These are phyloP conservation scores for Gomphus bonarii DNA, from an alignment of 1,284 basidiomycete genomes.

Conservation along the genomic window DNA sequence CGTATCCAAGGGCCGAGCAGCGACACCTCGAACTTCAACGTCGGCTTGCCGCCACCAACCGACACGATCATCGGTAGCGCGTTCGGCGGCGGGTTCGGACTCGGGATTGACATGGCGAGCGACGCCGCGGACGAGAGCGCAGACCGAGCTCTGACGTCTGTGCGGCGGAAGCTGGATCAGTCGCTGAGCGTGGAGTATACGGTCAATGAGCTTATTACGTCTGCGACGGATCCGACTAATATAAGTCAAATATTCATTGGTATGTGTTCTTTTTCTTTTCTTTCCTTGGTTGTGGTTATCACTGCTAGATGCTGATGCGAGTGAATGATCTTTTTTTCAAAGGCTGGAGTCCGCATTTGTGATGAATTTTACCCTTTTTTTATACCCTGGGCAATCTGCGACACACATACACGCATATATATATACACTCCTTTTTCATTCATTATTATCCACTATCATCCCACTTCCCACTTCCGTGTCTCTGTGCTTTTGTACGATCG, in stretches of 20 bases:
- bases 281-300: too few species aligned
- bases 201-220: constrained; percentile 87
- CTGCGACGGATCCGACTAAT: constrained; percentile 74
- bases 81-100: constrained; percentile 19
- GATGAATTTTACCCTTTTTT: not conserved
- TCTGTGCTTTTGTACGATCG: not conserved
- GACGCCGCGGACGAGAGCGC: constrained; percentile 76
- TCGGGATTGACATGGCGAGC: constrained; percentile 51
- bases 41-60: not conserved
- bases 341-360: constrained; percentile 7
- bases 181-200: constrained; percentile 85
- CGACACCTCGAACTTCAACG: not conserved
- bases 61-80: not conserved
- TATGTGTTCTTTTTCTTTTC: constrained; percentile 22
- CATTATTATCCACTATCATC: too few species aligned
- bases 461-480: too few species aligned
- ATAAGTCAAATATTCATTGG: constrained; percentile 73
- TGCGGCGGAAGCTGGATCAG: constrained; percentile 74
- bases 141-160: constrained; percentile 75
- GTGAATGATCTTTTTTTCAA: not conserved
- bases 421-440: too few species aligned
- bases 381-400: too few species aligned
- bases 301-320: too few species aligned
- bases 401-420: too few species aligned
- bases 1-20: constrained; percentile 35